Conservation (phyloP, 345 rosid genomes). For the Eutrema yunnanense region DNA sequence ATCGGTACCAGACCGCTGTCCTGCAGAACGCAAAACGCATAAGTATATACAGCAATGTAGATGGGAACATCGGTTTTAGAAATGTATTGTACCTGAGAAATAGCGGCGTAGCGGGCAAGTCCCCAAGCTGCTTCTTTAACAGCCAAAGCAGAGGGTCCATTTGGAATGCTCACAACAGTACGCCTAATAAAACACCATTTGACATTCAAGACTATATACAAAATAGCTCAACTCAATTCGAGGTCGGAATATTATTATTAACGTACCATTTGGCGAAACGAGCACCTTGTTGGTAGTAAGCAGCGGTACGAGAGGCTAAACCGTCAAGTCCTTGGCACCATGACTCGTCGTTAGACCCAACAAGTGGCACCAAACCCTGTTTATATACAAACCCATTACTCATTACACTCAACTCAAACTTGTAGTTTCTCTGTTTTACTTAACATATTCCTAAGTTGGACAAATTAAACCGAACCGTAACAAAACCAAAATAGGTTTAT, state of each 20-base stretch:
- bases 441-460: no score
- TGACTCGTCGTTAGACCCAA: conserved; percentile 82
- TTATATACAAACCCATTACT: not conserved
- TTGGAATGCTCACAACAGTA: conserved; percentile 95
- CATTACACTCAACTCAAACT: not conserved
- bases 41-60: not conserved
- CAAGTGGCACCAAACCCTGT: conserved; percentile 94
- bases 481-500: conserved; percentile 17
- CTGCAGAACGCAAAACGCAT: conserved; percentile 31
- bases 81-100: conserved; percentile 52
- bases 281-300: conserved; percentile 97
- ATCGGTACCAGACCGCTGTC: conserved; percentile 95
- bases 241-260: not conserved
- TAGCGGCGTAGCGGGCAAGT: conserved; percentile 89
- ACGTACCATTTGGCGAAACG: conserved; percentile 91
- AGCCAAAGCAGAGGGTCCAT: conserved; percentile 90
- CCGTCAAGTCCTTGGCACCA: conserved; percentile 99
- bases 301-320: conserved; percentile 84
- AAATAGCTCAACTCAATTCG: not conserved
- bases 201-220: not conserved
- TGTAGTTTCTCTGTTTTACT: not conserved
- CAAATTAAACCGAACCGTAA: conserved; percentile 21
- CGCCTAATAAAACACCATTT: conserved; percentile 51
- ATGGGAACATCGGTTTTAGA: not conserved
- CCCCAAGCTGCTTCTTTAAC: conserved; percentile 99